Base-by-base conservation (phyloP, 148 eudicot genomes). In the Gaultheria prostrata region DNA sequence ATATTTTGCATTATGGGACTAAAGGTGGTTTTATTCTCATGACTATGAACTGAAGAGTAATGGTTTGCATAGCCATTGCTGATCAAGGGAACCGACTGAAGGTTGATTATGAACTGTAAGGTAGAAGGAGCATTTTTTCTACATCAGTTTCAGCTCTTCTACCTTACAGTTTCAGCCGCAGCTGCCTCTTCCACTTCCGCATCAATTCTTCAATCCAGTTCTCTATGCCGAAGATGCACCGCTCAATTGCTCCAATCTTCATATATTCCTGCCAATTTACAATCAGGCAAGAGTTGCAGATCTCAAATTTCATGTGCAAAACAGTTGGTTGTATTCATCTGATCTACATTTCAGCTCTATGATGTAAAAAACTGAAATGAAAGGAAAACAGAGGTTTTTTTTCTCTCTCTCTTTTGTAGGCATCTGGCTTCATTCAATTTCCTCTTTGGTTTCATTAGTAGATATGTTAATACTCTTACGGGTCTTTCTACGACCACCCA, bases 261-360 rank as follows among this genome's bases (percentile, higher is more conserved):
- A 90, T 86, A 14, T 87, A 82, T 45, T 90, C 97, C 93, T 93
- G 94, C 88, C 88, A 90, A 51, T 80, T 43, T 45, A 77, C 56
- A 50, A 57, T 76, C 74, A 61, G 84, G 73, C 59, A 83, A 81
- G 79, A 32, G 15, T 51, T 15, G 45, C 2, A 51, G 33, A 20
- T 56, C 32, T 46, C 18, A 61, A 81, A 45, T 77, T 45, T 74
- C 33, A 57, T 20, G n/a, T 15, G 24, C 57, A 26, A 59, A 32
- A 26, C 71, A 63, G 56, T 73, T 17, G 51, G 13, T 56, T 56
- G 67, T 24, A 7, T 33, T 53, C 79, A 57, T 33, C 26, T 17
- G 54, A 26, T 39, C 57, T 2, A 32, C 59, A 35, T 73, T 73
- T 39, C 13, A 20, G 1, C 17, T 46, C 17, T 9, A 54, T 13